A percentile compares a stretch with the other conserved stretches of the same genome.
Evolutionary conservation across 352 stramenopile species (phyloP).

Genomic region (Globisporangium paroecandrum): DNA sequence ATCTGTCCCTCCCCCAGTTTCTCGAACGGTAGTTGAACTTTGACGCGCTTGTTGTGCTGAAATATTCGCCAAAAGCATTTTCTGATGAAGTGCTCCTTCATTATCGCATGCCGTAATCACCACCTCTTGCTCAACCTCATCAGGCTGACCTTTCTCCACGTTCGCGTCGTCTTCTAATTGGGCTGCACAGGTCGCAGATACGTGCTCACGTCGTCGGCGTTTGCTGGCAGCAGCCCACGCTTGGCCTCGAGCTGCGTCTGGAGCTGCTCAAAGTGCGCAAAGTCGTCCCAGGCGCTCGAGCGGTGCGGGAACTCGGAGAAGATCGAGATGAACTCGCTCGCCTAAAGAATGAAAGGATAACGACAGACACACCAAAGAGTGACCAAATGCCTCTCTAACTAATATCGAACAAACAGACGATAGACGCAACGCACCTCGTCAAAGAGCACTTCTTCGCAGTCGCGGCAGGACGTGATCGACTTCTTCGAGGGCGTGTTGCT

Average conservation of each 20-base stretch:
- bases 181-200: constrained; percentile 6
- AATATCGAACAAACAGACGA: not conserved
- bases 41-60: no score
- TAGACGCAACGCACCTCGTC: constrained; percentile 44
- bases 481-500: constrained; percentile 78
- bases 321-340: constrained; percentile 58
- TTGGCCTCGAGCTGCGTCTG: constrained; percentile 57
- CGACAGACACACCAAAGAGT: not conserved
- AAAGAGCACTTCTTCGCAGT: constrained; percentile 76
- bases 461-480: constrained; percentile 72
- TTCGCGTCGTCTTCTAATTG: not conserved
- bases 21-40: no score
- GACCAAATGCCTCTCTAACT: not conserved
- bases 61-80: no score
- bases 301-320: constrained; percentile 49
- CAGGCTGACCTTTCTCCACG: not conserved
- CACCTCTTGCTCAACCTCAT: not conserved
- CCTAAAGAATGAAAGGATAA: constrained; percentile 23
- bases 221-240: constrained; percentile 25
- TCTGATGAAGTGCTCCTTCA: not conserved
- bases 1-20: no score
- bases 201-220: constrained; percentile 5
- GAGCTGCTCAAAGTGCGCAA: constrained; percentile 53
- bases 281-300: constrained; percentile 81
- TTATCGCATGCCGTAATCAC: not conserved